Evolutionary conservation across 176 grass and related monocot genomes (phyloP), one percentile per base, ranked within the genome.

Genomic region (Avena sativa): DNA sequence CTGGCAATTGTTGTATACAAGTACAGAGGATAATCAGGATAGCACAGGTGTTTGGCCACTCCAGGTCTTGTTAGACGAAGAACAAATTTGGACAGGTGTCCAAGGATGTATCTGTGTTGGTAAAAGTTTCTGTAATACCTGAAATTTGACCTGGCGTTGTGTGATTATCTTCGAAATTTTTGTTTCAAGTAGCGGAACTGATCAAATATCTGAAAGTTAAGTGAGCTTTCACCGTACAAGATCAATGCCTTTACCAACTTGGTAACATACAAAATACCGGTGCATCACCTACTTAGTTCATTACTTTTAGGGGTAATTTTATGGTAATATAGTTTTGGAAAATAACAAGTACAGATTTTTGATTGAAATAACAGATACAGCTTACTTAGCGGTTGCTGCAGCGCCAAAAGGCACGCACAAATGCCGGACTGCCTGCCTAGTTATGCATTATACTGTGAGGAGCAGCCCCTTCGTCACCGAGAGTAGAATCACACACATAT

Each of bases 261-360:
- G 74, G 26, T 34, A 76, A 55, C 74, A 34, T 76, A 76, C 26
- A 76, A 76, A 55, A 55, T 55, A 76, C 49, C 52, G 47, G 48
- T 53, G 70, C 73, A 55, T 76, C 14, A 10, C 23, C 14, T 52
- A 52, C 47, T 52, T 76, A 13, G 14, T 68, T 15, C 30, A 68
- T 19, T 69, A 40, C 38, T 68, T 69, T 69, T 12, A 12, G n/a
- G 66, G 19, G 14, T 38, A 69, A 19, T 9, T 38, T 8, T 9
- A 40, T 34, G 65, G 65, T 17, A 68, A 68, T 38, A 38, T 69
- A 69, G 15, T 38, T 17, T 38, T 32, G 15, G 6, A 38, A 69
- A 38, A 69, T 38, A 69, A 68, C 30, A 40, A 69, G 30, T 8
- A 19, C 66, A 69, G 36, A 4, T 4, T 32, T 66, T 66, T 66